Evolutionary conservation across 2,329 filamentous ascomycete species (phyloP).

Genomic region (Sporothrix dimorphospora): DNA sequence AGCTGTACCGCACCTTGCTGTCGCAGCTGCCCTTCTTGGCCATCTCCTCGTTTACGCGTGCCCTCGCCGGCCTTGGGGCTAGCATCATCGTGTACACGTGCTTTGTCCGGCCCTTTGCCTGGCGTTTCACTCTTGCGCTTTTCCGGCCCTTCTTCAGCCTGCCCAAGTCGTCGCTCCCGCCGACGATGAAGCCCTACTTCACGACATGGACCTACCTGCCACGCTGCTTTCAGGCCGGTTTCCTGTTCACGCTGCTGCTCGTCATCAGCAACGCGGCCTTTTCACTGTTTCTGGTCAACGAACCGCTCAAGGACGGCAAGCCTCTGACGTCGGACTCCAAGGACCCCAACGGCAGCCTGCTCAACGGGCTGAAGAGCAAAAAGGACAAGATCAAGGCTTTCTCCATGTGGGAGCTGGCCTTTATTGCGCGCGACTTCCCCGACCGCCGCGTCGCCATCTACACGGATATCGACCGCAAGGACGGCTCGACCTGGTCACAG

Average conservation of each 20-base stretch:
- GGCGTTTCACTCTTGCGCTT: constrained; percentile 71
- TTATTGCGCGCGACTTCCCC: constrained; percentile 75
- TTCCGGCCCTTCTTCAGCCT: constrained; percentile 76
- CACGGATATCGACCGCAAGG: constrained; percentile 81
- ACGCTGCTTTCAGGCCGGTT: constrained; percentile 64
- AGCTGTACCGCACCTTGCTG: constrained; percentile 37
- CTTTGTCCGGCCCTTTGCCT: constrained; percentile 65
- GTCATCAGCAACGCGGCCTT: constrained; percentile 76
- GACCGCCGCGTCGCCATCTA: constrained; percentile 81
- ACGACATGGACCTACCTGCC: constrained; percentile 54
- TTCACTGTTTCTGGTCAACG: constrained; percentile 75
- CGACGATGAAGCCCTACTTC: constrained; percentile 58
- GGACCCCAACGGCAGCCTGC: constrained; percentile 86
- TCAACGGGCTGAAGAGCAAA: constrained; percentile 82
- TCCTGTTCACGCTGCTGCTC: constrained; percentile 74
- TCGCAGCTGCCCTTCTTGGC: constrained; percentile 47
- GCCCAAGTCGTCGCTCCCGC: constrained; percentile 69
- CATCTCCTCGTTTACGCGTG: constrained; percentile 45
- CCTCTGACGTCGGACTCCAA: constrained; percentile 84
- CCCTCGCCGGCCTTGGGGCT: constrained; percentile 47
- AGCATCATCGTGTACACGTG: constrained; percentile 64
- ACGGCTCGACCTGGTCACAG: constrained; percentile 80
- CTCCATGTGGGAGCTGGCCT: constrained; percentile 86
- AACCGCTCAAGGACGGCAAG: constrained; percentile 80
- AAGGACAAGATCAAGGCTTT: constrained; percentile 78